These are phyloP conservation scores for Clonostachys sp. DNA, from an alignment of 2,329 filamentous ascomycete species.

Conservation along the genomic window DNA sequence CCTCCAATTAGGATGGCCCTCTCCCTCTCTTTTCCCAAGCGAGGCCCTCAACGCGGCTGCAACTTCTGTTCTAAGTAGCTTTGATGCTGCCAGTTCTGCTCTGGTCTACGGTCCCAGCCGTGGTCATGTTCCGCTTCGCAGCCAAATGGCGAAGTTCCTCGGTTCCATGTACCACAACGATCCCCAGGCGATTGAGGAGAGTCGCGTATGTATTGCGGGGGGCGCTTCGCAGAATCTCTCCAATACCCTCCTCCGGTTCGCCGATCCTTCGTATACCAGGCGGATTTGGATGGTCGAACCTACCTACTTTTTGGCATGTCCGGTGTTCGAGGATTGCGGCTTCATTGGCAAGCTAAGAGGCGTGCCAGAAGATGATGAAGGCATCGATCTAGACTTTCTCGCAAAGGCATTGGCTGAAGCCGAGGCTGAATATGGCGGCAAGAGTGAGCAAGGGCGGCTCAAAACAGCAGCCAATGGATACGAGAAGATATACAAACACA, in stretches of 20 bases:
- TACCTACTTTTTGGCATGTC: conserved; percentile 57
- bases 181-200: background rate
- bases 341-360: conserved; percentile 49
- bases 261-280: conserved; percentile 56
- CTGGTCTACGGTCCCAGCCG: conserved; percentile 7
- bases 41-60: background rate
- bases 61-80: background rate
- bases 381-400: conserved; percentile 9
- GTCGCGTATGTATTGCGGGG: conserved; percentile 5
- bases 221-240: conserved; percentile 6
- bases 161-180: conserved; percentile 1
- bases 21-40: conserved; percentile 56
- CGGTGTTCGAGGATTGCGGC: conserved; percentile 57
- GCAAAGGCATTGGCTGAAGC: background rate
- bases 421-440: background rate
- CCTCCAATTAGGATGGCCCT: conserved; percentile 65
- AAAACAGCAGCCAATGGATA: conserved; percentile 43
- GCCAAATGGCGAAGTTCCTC: conserved; percentile 5
- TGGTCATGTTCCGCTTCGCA: conserved; percentile 5
- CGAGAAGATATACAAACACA: conserved; percentile 57
- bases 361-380: conserved; percentile 50
- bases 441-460: conserved; percentile 36
- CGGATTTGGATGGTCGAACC: conserved; percentile 60
- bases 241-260: conserved; percentile 28
- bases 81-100: conserved; percentile 1